These are phyloP conservation scores for Pilasporangium apinafurcum DNA, from an alignment of 352 stramenopile species.

Conservation along the genomic window DNA sequence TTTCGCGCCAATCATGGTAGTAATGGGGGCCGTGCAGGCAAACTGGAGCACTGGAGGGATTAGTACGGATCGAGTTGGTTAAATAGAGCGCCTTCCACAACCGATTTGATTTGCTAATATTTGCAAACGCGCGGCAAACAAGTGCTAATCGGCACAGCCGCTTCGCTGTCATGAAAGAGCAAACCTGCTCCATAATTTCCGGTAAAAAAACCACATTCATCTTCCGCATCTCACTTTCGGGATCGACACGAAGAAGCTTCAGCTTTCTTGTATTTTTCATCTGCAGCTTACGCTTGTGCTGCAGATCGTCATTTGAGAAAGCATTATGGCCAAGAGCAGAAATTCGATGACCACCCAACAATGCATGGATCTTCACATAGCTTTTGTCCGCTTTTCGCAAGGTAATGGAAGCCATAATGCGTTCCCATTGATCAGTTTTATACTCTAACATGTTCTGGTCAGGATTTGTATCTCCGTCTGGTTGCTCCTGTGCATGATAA, in stretches of 20 bases:
- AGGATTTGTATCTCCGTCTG: conserved; percentile 7
- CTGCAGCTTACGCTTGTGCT: not conserved
- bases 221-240: conserved; percentile 28
- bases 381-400: too few species aligned
- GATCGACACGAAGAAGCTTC: conserved; percentile 5
- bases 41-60: conserved; percentile 1
- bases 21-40: conserved; percentile 24
- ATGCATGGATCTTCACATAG: too few species aligned
- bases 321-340: too few species aligned
- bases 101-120: conserved; percentile 18
- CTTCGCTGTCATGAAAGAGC: conserved; percentile 68
- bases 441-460: too few species aligned
- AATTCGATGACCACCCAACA: too few species aligned
- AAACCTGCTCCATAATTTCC: conserved; percentile 64
- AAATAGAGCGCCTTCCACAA: conserved; percentile 43
- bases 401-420: too few species aligned
- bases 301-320: not conserved
- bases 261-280: conserved; percentile 11
- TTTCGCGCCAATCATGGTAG: conserved; percentile 13
- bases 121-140: conserved; percentile 38
- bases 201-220: conserved; percentile 48
- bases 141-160: conserved; percentile 50
- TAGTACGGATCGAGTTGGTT: too few species aligned
- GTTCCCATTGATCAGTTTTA: too few species aligned
- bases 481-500: conserved; percentile 8